Base-by-base conservation (phyloP, 164 flowering plant species). In the Vitis cinerea region DNA sequence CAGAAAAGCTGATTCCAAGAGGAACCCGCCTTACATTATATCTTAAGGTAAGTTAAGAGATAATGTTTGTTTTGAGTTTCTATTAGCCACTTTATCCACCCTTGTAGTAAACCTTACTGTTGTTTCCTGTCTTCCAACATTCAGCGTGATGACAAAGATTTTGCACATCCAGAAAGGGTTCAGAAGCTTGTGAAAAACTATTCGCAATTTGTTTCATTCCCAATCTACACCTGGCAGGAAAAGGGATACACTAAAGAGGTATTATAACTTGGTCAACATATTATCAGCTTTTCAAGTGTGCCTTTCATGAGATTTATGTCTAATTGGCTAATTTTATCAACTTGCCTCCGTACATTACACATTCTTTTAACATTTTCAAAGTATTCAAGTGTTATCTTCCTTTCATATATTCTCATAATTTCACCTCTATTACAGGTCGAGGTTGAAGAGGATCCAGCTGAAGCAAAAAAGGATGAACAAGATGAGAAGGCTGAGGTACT, bases 191-290 rank as follows among this genome's bases (percentile, higher is more conserved):
- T 96, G 79, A 90, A 90, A 68, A 91, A 91, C 75, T 96, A 96
- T 69, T 96, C 99, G 3, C 98, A 88, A 71, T 96, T 96, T 85
- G 97, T 96, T 68, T 93, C 98, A 12, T 96, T 93, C 79, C 99
- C 98, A 48, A 93, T 96, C 63, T 96, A 87, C 73, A 91, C 92
- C 4, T 96, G 99, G 98, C 88, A 91, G 71, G 99, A 96, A 74
- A 93, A 89, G 73, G 99, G 97, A 56, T 84, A 65, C 58, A 93
- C 99, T 2, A 93, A 91, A 79, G 99, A 96, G 97, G 99, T 91
- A 73, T 2, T 65, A 7, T 52, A 57, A 11, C 61, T 65, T 29
- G 19, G 16, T 60, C 16, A 0, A 10, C 17, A 15, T 65, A 11
- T 70, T 13, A 67, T 56, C 13, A 54, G 23, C 9, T 47, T 63